Percentiles rank a stretch among this genome's conserved stretches.
These are phyloP conservation scores for Cutaneotrichosporon sp. DNA, from an alignment of 1,284 basidiomycete species.

Conservation along the genomic window DNA sequence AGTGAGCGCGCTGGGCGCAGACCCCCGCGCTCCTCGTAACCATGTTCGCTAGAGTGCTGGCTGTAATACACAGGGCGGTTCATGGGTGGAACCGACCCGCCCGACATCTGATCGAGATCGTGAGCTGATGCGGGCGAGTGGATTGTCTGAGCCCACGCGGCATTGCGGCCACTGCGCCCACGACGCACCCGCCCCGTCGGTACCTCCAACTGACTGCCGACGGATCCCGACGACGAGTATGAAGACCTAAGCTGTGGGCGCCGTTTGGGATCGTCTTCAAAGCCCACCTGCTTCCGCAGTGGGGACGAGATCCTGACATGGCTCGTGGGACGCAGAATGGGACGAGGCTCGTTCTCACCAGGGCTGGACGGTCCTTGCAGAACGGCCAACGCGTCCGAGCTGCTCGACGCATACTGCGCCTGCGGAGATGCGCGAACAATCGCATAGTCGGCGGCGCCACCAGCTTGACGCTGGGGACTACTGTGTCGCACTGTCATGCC, in stretches of 20 bases:
- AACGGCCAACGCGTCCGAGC: too few relatives aligned
- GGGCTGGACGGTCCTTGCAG: too few relatives aligned
- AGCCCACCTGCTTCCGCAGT: constrained; percentile 12
- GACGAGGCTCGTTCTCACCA: neutral
- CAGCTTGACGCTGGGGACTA: too few relatives aligned
- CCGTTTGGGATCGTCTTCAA: neutral
- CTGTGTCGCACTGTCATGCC: too few relatives aligned
- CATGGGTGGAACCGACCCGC: neutral
- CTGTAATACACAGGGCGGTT: too few relatives aligned
- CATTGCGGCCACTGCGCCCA: neutral
- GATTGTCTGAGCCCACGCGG: constrained; percentile 11
- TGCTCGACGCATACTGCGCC: too few relatives aligned
- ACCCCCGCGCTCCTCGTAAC: neutral
- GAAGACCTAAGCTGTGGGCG: neutral
- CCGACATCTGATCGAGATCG: neutral
- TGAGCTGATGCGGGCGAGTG: neutral
- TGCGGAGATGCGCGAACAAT: too few relatives aligned
- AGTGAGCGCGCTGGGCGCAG: neutral
- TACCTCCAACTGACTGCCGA: neutral
- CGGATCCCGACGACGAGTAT: neutral
- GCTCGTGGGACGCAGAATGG: constrained; percentile 10
- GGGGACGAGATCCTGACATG: constrained; percentile 12
- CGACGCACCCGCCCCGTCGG: neutral
- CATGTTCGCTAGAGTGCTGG: too few relatives aligned
- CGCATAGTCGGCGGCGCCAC: too few relatives aligned